Base-by-base conservation (phyloP, 768 basidiomycete species). In the Coprinopsis strossmayeri region DNA sequence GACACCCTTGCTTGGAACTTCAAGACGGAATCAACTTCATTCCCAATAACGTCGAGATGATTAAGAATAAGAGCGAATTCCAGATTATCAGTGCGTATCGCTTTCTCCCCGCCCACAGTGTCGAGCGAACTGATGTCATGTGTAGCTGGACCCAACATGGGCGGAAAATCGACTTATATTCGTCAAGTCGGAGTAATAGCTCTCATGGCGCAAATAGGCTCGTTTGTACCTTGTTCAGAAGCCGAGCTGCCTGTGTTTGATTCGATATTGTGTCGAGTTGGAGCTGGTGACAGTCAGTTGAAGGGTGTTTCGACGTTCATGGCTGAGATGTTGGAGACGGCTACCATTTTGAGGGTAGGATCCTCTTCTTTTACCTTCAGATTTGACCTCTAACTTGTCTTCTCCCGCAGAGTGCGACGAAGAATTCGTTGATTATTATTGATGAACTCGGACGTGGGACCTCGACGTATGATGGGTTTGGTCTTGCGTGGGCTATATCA, bases 291-390 rank as follows among this genome's bases (percentile, higher is more conserved):
- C 63, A 94, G 90, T 63, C 95, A 98, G 61, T 69, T 98, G 38
- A 98, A 96, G 65, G 96, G 96, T 10, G 91, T 99, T 0, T 95
- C 92, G 21, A 99, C 95, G 0, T 99, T 99, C 64, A 98, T 98
- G 95, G 94, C 93, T 1, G 96, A 99, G 66, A 98, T 98, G 96
- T 76, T 99, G 24, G 96, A 99, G 65, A 98, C 94, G 0, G 94
- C 96, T 0, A 91, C 89, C 0, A 98, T 98, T 58, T 76, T 99
- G 35, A 78, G 86, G 58, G 91, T 91, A 30, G 24, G 81, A 58
- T 26, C 34, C n/a, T 41, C 46, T 26, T 40, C 11, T 30, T 35
- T 34, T 32, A 18, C n/a, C 5, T 39, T n/a, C n/a, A n/a, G n/a
- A n/a, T n/a, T n/a, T n/a, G n/a, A n/a, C n/a, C n/a, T n/a, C n/a